These are phyloP conservation scores for Acorus calamus DNA, from an alignment of 106 monocot species.

Conservation along the genomic window DNA sequence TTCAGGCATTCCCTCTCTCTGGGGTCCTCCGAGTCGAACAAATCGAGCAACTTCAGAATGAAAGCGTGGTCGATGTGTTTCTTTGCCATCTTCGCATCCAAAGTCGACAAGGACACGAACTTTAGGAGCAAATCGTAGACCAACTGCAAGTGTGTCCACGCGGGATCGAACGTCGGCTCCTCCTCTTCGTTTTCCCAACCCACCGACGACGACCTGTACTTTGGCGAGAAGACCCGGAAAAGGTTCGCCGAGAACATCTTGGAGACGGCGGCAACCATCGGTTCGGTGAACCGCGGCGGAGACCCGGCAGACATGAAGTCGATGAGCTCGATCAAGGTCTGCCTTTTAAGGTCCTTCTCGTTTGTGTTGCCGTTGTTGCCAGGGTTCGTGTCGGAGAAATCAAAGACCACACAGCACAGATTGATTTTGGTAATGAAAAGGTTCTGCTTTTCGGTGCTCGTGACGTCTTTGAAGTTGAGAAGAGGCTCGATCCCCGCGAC, in stretches of 20 bases:
- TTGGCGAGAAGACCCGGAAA: slow-evolving; percentile 44
- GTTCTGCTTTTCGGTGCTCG: slow-evolving; percentile 15
- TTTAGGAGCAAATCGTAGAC: slow-evolving; percentile 44
- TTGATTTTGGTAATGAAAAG: slow-evolving; percentile 40
- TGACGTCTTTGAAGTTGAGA: slow-evolving; percentile 19
- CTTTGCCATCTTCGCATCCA: slow-evolving; percentile 37
- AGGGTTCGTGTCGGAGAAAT: slow-evolving; percentile 24
- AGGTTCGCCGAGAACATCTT: slow-evolving; percentile 34
- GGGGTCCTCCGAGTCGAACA: slow-evolving; percentile 55
- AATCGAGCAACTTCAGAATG: slow-evolving; percentile 27
- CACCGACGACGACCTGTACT: slow-evolving; percentile 4
- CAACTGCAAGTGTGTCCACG: slow-evolving; percentile 45
- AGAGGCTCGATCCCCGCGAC: slow-evolving; percentile 19
- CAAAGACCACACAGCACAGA: slow-evolving; percentile 32
- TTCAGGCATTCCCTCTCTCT: slow-evolving; percentile 53
- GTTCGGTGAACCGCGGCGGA: slow-evolving; percentile 21
- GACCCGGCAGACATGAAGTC: slow-evolving; percentile 14
- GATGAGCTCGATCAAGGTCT: slow-evolving; percentile 24
- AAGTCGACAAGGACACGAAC: slow-evolving; percentile 26
- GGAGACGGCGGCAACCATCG: slow-evolving; percentile 29
- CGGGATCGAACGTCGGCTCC: slow-evolving; percentile 49
- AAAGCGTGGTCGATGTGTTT: slow-evolving; percentile 39
- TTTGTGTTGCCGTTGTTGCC: slow-evolving; percentile 11
- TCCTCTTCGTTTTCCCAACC: slow-evolving; percentile 37
- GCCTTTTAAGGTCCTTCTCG: slow-evolving; percentile 35